phyloP scores from a whole-genome alignment of 2,329 filamentous ascomycete species.

The Nannizziopsis barbatae region DNA sequence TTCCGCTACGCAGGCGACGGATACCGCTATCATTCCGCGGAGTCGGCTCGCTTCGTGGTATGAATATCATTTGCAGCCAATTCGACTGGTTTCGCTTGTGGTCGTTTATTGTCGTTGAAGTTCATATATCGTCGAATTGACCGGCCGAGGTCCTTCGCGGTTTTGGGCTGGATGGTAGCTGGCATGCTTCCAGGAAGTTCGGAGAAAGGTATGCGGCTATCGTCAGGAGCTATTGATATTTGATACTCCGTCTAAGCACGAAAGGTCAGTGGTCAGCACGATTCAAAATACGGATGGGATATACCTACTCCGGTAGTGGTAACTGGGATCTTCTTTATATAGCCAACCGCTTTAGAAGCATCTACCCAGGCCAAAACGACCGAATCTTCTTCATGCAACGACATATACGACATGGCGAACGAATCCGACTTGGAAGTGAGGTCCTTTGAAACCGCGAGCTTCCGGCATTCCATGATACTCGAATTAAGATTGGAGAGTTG shows the following conservation, averaged over 20 bases:
- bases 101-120: slow-evolving; percentile 1
- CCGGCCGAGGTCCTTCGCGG: background rate
- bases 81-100: slow-evolving; percentile 7
- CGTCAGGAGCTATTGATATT: slow-evolving; percentile 2
- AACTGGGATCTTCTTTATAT: slow-evolving; percentile 20
- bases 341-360: slow-evolving; percentile 24
- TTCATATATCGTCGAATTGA: background rate
- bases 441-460: slow-evolving; percentile 29
- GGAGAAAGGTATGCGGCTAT: background rate
- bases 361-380: slow-evolving; percentile 36
- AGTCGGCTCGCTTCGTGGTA: slow-evolving; percentile 1
- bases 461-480: slow-evolving; percentile 29
- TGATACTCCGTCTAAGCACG: slow-evolving; percentile 5
- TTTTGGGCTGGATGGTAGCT: background rate
- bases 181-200: slow-evolving; percentile 6
- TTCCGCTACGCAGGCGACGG: no score
- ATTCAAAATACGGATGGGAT: background rate
- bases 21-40: background rate
- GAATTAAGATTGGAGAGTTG: slow-evolving; percentile 32
- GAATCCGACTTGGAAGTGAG: slow-evolving; percentile 31
- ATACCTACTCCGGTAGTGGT: slow-evolving; percentile 14
- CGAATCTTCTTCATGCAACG: slow-evolving; percentile 28
- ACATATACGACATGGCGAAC: slow-evolving; percentile 33
- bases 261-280: background rate
- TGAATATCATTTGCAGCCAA: slow-evolving; percentile 13